These are phyloP conservation scores for Glycine latifolia DNA, from an alignment of 306 rosid species.

Conservation along the genomic window DNA sequence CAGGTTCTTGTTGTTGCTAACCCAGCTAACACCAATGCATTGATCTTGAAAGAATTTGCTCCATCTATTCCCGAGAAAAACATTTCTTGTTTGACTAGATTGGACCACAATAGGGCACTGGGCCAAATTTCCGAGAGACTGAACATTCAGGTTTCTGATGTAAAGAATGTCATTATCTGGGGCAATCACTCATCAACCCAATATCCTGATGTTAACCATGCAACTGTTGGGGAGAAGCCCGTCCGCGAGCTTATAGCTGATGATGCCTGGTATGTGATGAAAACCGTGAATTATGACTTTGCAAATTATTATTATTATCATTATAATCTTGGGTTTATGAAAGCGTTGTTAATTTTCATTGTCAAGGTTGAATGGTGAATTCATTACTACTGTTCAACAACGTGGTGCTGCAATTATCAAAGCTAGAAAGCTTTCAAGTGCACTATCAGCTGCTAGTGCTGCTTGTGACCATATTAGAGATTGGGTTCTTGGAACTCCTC, in stretches of 20 bases:
- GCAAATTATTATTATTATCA: not conserved
- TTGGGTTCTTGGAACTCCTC: constrained; percentile 98
- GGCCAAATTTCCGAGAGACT: constrained; percentile 96
- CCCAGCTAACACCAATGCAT: constrained; percentile 97
- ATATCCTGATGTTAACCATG: constrained; percentile 97
- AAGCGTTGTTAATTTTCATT: constrained; percentile 15
- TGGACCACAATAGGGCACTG: constrained; percentile 97
- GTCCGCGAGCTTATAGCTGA: constrained; percentile 84
- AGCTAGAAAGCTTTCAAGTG: constrained; percentile 95
- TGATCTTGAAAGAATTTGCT: constrained; percentile 97
- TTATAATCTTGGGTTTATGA: not conserved
- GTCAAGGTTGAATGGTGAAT: constrained; percentile 87
- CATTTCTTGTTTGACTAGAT: constrained; percentile 87
- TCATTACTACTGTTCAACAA: constrained; percentile 95
- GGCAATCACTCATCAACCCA: constrained; percentile 98
- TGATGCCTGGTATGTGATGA: constrained; percentile 74
- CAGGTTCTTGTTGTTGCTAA: constrained; percentile 99
- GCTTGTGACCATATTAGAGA: constrained; percentile 99
- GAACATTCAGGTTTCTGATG: constrained; percentile 82
- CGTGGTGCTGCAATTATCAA: constrained; percentile 99
- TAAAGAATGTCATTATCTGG: constrained; percentile 94
- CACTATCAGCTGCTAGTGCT: constrained; percentile 95
- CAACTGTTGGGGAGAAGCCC: constrained; percentile 87
- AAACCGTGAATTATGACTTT: not conserved
- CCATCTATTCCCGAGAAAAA: constrained; percentile 95